Base-by-base conservation (phyloP, 352 stramenopile genomes). In the Phytophthora sp. region DNA sequence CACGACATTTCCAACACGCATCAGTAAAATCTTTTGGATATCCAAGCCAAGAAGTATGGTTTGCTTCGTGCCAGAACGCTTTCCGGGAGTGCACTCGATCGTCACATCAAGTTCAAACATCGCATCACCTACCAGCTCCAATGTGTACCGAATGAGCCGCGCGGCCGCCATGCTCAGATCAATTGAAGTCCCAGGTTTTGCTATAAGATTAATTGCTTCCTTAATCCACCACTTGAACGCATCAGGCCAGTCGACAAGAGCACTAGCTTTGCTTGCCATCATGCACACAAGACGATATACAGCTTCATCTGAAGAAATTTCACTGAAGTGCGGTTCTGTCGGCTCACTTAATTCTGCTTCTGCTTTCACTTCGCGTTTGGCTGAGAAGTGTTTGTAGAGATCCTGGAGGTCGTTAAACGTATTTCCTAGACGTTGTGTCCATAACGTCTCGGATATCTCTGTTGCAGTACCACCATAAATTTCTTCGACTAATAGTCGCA, bases 1-100 rank as follows among this genome's bases (percentile, higher is more conserved):
- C 31, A 74, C 57, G 1, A 84, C 66, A 13, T 50, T 30, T 17
- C 74, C 74, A 12, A 79, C 53, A 52, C 58, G 54, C 24, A 66
- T 67, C n/a, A 81, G 42, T 21, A 84, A 54, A 18, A 81, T n/a
- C 7, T 55, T 49, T 41, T 73, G 69, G 5, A 84, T 58, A n/a
- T 63, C 39, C 15, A 51, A 50, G 7, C 72, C 74, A 30, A 77
- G 42, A 48, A 44, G 18, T 9, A 70, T 39, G 8, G 37, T 48
- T 3, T 28, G 17, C n/a, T n/a, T n/a, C n/a, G n/a, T n/a, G n/a
- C n/a, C n/a, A n/a, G n/a, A n/a, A n/a, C n/a, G n/a, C n/a, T n/a
- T n/a, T 41, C 43, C 52, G 46, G 23, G 31, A 11, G 31, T 21
- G 17, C 57, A 21, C 13, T 55, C 15, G 4, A 53, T 8, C 49